Conservation (phyloP, 192 early-diverging fungal species). For the Fimicolochytrium jonesii region DNA sequence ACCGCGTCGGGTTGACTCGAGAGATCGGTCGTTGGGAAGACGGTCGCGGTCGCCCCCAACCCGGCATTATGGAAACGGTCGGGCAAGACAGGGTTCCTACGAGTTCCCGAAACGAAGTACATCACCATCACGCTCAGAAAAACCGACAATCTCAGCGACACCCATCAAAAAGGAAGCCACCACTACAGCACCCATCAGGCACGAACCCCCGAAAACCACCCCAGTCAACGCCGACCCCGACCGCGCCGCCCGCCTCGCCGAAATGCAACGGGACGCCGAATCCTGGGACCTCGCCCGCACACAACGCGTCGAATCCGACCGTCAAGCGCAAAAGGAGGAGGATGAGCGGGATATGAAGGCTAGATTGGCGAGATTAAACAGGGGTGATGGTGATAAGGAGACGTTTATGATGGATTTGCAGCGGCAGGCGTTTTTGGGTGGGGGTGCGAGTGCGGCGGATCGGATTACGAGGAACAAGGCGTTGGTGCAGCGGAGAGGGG, state of each 20-base stretch:
- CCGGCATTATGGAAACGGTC: neutral
- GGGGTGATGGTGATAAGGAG: slow-evolving; percentile 12
- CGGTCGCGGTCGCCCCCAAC: neutral
- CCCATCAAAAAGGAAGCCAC: neutral
- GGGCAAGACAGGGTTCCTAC: neutral
- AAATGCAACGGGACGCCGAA: slow-evolving; percentile 37
- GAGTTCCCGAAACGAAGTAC: neutral
- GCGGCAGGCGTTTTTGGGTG: neutral
- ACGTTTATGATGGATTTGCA: slow-evolving; percentile 28
- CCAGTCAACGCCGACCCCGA: slow-evolving; percentile 11
- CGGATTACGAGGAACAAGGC: slow-evolving; percentile 40
- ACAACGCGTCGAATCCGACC: slow-evolving; percentile 20
- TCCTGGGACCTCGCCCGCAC: slow-evolving; percentile 23
- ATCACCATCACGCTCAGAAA: neutral
- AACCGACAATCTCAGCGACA: neutral
- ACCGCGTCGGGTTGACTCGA: too few relatives aligned
- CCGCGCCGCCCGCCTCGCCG: slow-evolving; percentile 22
- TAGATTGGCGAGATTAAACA: slow-evolving; percentile 19
- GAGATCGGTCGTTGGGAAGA: too few relatives aligned
- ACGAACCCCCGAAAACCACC: neutral
- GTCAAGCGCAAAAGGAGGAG: slow-evolving; percentile 30
- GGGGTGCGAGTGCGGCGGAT: slow-evolving; percentile 29
- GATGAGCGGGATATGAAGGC: slow-evolving; percentile 19
- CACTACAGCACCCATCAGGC: neutral
- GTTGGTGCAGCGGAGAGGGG: slow-evolving; percentile 31